Evolutionary conservation across 768 basidiomycete genomes (phyloP).

Genomic region (Psilocybe subaeruginosa): DNA sequence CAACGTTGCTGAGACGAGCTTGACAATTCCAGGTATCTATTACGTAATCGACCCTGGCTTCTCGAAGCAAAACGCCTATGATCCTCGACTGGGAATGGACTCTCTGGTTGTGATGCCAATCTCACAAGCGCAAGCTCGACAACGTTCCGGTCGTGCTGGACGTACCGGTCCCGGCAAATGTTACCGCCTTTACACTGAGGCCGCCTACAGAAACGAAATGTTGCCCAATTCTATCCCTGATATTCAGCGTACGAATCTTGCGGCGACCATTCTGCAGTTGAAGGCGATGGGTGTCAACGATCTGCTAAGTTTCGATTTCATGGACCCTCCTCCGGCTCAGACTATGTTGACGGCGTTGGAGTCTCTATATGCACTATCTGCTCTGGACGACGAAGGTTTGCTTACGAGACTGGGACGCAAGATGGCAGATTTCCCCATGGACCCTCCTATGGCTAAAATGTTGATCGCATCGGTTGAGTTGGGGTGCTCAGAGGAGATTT

Average conservation of each 20-base stretch:
- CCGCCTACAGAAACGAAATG: constrained; percentile 99
- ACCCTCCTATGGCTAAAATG: constrained; percentile 96
- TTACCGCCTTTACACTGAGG: constrained; percentile 97
- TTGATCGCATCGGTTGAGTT: constrained; percentile 96
- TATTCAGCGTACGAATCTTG: constrained; percentile 93
- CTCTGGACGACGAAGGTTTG: constrained; percentile 95
- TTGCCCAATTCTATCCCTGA: constrained; percentile 96
- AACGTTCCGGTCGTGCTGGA: constrained; percentile 94
- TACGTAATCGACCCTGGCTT: constrained; percentile 99
- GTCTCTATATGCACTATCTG: constrained; percentile 91
- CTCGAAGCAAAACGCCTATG: constrained; percentile 98
- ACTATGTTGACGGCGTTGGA: constrained; percentile 97
- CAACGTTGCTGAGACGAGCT: constrained; percentile 97
- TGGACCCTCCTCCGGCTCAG: constrained; percentile 97
- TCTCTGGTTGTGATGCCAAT: constrained; percentile 98
- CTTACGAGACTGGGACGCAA: constrained; percentile 94
- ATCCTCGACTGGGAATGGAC: constrained; percentile 97
- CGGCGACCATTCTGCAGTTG: constrained; percentile 90
- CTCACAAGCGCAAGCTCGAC: constrained; percentile 96
- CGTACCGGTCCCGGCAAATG: constrained; percentile 98
- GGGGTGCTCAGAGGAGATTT: constrained; percentile 96
- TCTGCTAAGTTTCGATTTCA: constrained; percentile 96
- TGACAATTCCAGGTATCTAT: constrained; percentile 98
- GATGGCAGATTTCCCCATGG: constrained; percentile 99
- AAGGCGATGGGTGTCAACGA: constrained; percentile 99